These are phyloP conservation scores for Clonostachys solani DNA, from an alignment of 2,329 filamentous ascomycete species.

Conservation along the genomic window DNA sequence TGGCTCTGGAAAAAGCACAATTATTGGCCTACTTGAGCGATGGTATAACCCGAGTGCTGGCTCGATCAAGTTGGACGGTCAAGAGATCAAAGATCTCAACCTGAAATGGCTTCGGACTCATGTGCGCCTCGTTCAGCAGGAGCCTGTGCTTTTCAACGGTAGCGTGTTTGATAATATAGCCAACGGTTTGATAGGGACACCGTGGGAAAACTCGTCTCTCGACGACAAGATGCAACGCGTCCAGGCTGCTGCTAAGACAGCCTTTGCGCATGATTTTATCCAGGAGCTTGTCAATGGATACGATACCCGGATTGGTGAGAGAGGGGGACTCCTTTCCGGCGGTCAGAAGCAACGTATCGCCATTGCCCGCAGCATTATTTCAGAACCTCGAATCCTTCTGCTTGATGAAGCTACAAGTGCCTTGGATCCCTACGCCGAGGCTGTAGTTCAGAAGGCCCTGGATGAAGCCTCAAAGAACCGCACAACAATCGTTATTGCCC, in stretches of 20 bases:
- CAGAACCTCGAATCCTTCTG: constrained; percentile 58
- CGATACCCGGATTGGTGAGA: constrained; percentile 58
- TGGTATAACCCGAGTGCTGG: constrained; percentile 52
- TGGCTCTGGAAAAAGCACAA: constrained; percentile 55
- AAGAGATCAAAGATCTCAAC: constrained; percentile 21
- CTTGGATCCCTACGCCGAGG: constrained; percentile 37
- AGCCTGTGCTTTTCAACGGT: constrained; percentile 49
- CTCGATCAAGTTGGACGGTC: constrained; percentile 36
- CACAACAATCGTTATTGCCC: constrained; percentile 64
- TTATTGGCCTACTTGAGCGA: constrained; percentile 51
- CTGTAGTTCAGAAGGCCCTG: constrained; percentile 51
- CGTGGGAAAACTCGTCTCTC: constrained; percentile 27
- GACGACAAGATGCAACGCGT: constrained; percentile 41
- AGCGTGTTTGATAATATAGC: constrained; percentile 48
- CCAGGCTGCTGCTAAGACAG: constrained; percentile 40
- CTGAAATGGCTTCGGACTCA: constrained; percentile 48
- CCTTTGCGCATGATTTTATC: constrained; percentile 51
- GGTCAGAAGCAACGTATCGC: constrained; percentile 65
- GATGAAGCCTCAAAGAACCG: constrained; percentile 48
- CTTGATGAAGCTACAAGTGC: constrained; percentile 68
- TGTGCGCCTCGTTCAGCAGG: constrained; percentile 46
- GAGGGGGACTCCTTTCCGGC: constrained; percentile 60
- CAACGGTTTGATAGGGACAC: constrained; percentile 35
- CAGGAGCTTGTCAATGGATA: constrained; percentile 49
- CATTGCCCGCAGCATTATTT: constrained; percentile 63